Conservation (phyloP, 768 basidiomycete genomes). For the Neoboletus subvelutipes region DNA sequence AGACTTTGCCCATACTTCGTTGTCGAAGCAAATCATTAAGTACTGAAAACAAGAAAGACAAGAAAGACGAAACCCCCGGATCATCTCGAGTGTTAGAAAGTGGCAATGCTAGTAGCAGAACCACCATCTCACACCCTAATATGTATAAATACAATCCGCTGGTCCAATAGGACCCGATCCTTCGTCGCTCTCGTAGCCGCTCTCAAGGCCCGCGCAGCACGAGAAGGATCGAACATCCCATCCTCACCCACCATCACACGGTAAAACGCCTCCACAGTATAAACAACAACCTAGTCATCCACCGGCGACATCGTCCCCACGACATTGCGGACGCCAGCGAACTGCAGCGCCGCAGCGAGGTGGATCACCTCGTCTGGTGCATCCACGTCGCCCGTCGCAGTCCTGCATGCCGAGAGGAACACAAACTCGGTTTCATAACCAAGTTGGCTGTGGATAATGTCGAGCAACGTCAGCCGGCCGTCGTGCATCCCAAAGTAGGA, state of each 20-base stretch:
- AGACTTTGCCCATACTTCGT: neutral
- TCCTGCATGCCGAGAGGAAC: conserved; percentile 34
- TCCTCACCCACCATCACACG: conserved; percentile 13
- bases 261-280: conserved; percentile 21
- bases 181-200: conserved; percentile 8
- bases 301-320: conserved; percentile 35
- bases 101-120: neutral
- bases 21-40: neutral
- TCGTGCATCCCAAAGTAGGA: conserved; percentile 22
- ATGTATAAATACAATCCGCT: conserved; percentile 24
- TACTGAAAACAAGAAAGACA: neutral
- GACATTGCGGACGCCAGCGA: conserved; percentile 28
- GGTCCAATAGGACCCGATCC: conserved; percentile 19
- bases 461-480: conserved; percentile 19
- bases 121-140: conserved; percentile 12
- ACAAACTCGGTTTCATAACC: conserved; percentile 24
- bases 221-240: conserved; percentile 16
- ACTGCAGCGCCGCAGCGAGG: conserved; percentile 31
- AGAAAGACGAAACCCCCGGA: neutral
- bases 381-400: conserved; percentile 24
- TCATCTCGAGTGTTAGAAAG: neutral
- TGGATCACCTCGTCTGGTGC: conserved; percentile 32
- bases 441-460: conserved; percentile 18
- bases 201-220: conserved; percentile 17
- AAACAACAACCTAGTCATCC: conserved; percentile 18